Conservation (phyloP, 441 rosid genomes). For the Geranium incanum region DNA sequence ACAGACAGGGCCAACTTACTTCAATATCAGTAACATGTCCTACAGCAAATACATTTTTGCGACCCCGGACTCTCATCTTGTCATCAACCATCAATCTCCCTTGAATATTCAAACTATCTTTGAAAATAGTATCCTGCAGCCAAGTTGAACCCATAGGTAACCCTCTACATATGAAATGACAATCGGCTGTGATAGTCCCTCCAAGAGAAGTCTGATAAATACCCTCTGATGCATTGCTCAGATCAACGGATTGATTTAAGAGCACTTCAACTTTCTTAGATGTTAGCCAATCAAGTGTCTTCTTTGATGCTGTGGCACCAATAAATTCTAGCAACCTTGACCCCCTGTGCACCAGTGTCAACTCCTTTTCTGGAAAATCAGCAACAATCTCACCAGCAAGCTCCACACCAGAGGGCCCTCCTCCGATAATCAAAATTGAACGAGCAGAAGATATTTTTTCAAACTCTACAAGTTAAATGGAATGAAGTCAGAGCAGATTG, state of each 20-base stretch:
- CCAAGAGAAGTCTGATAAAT: constrained; percentile 48
- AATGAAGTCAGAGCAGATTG: not conserved
- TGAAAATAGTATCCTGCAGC: constrained; percentile 49
- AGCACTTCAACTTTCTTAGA: constrained; percentile 58
- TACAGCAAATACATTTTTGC: constrained; percentile 48
- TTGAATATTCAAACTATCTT: constrained; percentile 38
- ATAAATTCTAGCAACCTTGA: constrained; percentile 69
- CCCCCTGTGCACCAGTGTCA: constrained; percentile 72
- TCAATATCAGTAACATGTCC: constrained; percentile 65
- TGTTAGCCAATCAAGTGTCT: constrained; percentile 52
- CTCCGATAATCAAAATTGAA: constrained; percentile 72
- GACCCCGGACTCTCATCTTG: constrained; percentile 48
- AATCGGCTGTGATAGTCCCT: constrained; percentile 56
- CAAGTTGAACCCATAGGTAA: constrained; percentile 54
- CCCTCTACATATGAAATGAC: constrained; percentile 61
- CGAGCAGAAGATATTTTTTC: constrained; percentile 63
- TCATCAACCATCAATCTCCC: constrained; percentile 73
- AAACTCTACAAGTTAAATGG: constrained; percentile 37
- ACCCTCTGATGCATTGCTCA: constrained; percentile 37
- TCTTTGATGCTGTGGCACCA: constrained; percentile 49
- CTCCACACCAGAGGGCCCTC: constrained; percentile 86
- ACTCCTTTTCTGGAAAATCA: constrained; percentile 59
- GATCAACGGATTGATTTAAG: constrained; percentile 52
- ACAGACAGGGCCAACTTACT: constrained; percentile 35
- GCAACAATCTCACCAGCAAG: constrained; percentile 66